Conservation (phyloP, 2,329 filamentous ascomycete species). For the Tolypocladium capitatum region DNA sequence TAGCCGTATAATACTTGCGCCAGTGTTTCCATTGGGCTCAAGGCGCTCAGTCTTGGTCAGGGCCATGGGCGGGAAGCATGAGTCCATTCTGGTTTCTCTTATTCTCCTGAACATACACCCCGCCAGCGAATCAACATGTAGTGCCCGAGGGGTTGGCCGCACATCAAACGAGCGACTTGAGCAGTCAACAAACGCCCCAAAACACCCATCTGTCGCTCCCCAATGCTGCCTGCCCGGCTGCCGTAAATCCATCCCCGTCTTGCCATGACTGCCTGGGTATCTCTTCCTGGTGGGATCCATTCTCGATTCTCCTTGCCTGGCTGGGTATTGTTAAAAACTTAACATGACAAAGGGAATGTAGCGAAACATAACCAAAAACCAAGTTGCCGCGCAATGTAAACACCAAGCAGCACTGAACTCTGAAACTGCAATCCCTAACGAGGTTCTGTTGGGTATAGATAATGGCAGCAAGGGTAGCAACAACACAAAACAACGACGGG, state of each 20-base stretch:
- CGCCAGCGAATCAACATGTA: background rate
- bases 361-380: background rate
- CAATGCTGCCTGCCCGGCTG: slow-evolving; percentile 1
- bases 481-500: background rate
- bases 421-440: background rate
- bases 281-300: slow-evolving; percentile 1
- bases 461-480: background rate
- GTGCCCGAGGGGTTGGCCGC: background rate
- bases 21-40: background rate
- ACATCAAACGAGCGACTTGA: background rate
- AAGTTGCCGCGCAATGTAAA: background rate
- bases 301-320: background rate
- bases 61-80: too few relatives aligned
- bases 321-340: slow-evolving; percentile 3
- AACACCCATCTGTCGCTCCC: slow-evolving; percentile 4
- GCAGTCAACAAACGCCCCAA: slow-evolving; percentile 1
- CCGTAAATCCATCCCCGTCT: background rate
- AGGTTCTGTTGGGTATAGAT: background rate
- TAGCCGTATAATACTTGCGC: too few relatives aligned
- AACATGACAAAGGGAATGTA: slow-evolving; percentile 1
- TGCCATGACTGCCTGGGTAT: slow-evolving; percentile 5
- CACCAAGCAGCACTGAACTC: background rate
- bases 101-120: background rate
- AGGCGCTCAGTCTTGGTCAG: background rate
- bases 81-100: background rate